Percentiles rank a stretch among this genome's conserved stretches.
Evolutionary conservation across 805 yeast genomes (phyloP).

Genomic region (Wickerhamiella dianesei): DNA sequence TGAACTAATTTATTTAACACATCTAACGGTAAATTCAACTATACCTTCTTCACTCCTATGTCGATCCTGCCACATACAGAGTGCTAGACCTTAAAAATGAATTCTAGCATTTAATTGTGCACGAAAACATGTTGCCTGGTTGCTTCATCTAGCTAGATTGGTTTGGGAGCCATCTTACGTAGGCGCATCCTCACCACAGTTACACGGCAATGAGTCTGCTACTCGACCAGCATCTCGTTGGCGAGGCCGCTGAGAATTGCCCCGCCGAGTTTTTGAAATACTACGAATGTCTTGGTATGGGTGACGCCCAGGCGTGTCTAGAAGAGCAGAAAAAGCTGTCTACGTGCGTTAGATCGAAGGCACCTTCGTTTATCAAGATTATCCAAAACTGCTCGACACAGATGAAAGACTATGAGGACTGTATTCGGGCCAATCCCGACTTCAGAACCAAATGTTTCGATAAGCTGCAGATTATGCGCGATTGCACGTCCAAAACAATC

Average conservation of each 20-base stretch:
- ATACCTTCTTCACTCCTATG: neutral
- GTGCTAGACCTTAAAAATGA: too few relatives aligned
- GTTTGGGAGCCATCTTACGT: too few relatives aligned
- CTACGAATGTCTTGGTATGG: constrained; percentile 56
- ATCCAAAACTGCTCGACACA: constrained; percentile 45
- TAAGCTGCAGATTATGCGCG: constrained; percentile 42
- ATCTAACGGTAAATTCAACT: neutral
- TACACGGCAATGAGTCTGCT: constrained; percentile 28
- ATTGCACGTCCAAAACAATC: constrained; percentile 37
- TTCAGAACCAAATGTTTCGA: constrained; percentile 40
- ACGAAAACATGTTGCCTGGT: too few relatives aligned
- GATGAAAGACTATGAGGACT: constrained; percentile 51
- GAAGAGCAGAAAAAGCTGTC: constrained; percentile 45
- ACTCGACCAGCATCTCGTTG: constrained; percentile 62
- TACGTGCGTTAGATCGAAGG: constrained; percentile 46
- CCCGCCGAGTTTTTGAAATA: constrained; percentile 60
- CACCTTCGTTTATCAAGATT: constrained; percentile 61
- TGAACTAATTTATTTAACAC: neutral
- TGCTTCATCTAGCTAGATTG: too few relatives aligned
- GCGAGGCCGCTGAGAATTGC: constrained; percentile 63
- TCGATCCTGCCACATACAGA: too few relatives aligned
- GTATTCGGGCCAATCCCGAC: constrained; percentile 37
- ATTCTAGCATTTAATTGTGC: too few relatives aligned
- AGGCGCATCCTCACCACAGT: neutral
- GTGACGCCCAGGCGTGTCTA: constrained; percentile 38